Conservation (phyloP, 768 basidiomycete species). For the Pleurotus platypus region DNA sequence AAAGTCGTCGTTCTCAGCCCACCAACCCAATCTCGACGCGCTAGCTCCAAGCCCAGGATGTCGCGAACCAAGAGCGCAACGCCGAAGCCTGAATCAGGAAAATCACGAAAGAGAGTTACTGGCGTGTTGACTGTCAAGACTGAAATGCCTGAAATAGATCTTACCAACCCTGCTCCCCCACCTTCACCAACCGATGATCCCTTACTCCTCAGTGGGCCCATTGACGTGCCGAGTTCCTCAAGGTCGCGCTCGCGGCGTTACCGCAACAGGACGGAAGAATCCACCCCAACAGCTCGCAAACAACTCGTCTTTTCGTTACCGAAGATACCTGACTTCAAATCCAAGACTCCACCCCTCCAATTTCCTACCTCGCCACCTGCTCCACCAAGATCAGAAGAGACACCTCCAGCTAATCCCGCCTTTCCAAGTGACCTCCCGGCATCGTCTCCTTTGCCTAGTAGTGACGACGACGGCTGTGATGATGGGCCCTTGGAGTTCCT, state of each 20-base stretch:
- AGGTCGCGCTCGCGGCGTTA: background rate
- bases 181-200: conserved; percentile 78
- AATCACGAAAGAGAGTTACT: conserved; percentile 1
- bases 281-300: background rate
- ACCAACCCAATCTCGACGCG: conserved; percentile 21
- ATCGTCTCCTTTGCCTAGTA: conserved; percentile 1
- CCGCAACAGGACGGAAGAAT: background rate
- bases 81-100: conserved; percentile 18
- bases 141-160: conserved; percentile 63
- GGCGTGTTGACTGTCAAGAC: conserved; percentile 43
- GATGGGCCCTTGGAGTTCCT: background rate
- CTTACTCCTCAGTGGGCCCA: conserved; percentile 51
- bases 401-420: background rate
- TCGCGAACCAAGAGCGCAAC: conserved; percentile 13
- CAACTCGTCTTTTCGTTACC: background rate
- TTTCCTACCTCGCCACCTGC: background rate
- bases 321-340: background rate
- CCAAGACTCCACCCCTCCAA: background rate
- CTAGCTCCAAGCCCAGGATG: conserved; percentile 10
- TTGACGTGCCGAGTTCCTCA: conserved; percentile 10
- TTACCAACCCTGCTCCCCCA: conserved; percentile 58
- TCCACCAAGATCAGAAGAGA: background rate
- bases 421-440: conserved; percentile 2
- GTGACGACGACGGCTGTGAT: background rate
- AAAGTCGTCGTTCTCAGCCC: conserved; percentile 53